phyloP scores from a whole-genome alignment of 2,329 filamentous ascomycete species.

The Aspergillus brasiliensis region DNA sequence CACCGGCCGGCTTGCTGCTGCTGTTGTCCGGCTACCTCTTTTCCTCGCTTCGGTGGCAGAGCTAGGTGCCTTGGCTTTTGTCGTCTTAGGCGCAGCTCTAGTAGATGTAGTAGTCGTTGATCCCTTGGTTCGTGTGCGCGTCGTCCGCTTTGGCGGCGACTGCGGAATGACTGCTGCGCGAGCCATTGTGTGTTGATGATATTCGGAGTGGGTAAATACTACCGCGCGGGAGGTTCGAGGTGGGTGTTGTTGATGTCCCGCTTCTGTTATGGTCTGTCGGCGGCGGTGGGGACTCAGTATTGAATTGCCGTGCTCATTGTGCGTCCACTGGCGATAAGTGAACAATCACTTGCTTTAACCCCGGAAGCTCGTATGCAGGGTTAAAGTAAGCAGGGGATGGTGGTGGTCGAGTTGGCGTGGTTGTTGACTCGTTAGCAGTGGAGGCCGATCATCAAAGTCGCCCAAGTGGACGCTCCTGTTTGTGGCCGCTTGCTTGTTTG shows the following conservation, averaged over 20 bases:
- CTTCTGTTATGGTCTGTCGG: background rate
- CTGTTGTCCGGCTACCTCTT: slow-evolving; percentile 10
- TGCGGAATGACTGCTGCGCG: slow-evolving; percentile 29
- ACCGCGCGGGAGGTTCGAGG: background rate
- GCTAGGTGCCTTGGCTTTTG: slow-evolving; percentile 14
- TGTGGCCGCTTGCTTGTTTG: slow-evolving; percentile 16
- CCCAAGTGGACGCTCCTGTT: slow-evolving; percentile 6
- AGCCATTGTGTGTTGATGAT: slow-evolving; percentile 20
- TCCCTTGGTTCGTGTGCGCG: slow-evolving; percentile 22
- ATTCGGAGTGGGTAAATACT: background rate
- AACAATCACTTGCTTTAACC: background rate
- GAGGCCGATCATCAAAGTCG: background rate
- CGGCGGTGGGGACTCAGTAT: background rate
- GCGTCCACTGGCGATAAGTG: background rate
- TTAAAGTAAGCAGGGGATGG: background rate
- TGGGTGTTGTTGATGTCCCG: background rate
- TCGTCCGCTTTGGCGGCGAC: slow-evolving; percentile 23
- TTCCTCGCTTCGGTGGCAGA: slow-evolving; percentile 18
- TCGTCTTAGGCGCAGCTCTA: slow-evolving; percentile 15
- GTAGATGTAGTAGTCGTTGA: slow-evolving; percentile 13
- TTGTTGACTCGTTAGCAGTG: background rate
- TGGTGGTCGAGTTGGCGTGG: background rate
- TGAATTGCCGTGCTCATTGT: slow-evolving; percentile 10
- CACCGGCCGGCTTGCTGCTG: slow-evolving; percentile 3
- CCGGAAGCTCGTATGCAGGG: background rate